Evolutionary conservation across 495 filamentous ascomycete species (phyloP).

Genomic region (Penicillium cataractarum): DNA sequence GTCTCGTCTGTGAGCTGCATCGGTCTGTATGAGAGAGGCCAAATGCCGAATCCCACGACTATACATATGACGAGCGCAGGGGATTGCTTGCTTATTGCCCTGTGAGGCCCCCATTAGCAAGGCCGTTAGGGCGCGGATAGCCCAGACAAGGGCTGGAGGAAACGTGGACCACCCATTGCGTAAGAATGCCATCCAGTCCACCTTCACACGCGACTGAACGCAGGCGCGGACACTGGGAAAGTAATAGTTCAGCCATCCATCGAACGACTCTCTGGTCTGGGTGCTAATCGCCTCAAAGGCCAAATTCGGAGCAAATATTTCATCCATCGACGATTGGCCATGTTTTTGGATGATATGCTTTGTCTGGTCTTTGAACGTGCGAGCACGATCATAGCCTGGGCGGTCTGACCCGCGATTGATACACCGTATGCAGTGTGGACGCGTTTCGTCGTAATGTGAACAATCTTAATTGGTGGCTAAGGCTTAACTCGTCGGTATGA

Average conservation of each 20-base stretch:
- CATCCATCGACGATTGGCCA: background rate
- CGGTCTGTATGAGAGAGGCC: conserved; percentile 10
- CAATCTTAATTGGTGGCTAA: background rate
- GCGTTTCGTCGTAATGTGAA: background rate
- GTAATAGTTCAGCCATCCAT: background rate
- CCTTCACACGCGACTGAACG: background rate
- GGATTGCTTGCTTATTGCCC: conserved; percentile 13
- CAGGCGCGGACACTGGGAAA: background rate
- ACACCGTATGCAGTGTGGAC: conserved; percentile 1
- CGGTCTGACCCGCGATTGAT: background rate
- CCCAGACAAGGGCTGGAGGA: background rate
- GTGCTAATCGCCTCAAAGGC: background rate
- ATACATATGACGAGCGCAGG: conserved; percentile 24
- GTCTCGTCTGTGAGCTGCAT: conserved; percentile 16
- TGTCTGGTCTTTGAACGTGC: conserved; percentile 5
- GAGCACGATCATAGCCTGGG: conserved; percentile 2
- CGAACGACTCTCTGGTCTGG: conserved; percentile 1
- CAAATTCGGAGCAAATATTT: background rate
- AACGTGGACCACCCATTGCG: conserved; percentile 3
- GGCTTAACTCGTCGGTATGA: no score
- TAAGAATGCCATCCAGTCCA: background rate
- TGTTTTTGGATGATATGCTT: background rate
- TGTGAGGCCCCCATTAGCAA: conserved; percentile 13
- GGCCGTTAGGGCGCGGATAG: background rate
- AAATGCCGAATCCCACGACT: conserved; percentile 16